A percentile compares a stretch with the other conserved stretches of the same genome.
These are phyloP conservation scores for Mortierella sp. DNA, from an alignment of 371 early-diverging fungal genomes.

Conservation along the genomic window DNA sequence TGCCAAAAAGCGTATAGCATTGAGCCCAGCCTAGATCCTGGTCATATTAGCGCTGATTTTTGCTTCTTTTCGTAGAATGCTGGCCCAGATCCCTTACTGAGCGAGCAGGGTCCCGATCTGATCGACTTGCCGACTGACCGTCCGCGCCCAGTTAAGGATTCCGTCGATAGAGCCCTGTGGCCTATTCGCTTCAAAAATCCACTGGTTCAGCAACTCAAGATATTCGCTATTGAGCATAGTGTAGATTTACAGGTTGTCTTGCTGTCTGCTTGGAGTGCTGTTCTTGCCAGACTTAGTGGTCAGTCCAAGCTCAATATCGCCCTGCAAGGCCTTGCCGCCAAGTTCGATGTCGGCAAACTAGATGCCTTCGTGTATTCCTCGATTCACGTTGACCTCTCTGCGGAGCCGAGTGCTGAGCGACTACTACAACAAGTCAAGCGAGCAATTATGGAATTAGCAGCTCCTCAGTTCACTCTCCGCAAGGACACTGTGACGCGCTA, in stretches of 20 bases:
- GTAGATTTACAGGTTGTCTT: background rate
- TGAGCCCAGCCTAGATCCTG: background rate
- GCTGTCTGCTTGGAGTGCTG: slow-evolving; percentile 7
- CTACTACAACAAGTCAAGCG: slow-evolving; percentile 1
- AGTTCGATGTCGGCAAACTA: no score
- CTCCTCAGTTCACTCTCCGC: background rate
- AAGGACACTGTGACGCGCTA: slow-evolving; percentile 1
- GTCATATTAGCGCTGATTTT: background rate
- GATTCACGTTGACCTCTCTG: background rate
- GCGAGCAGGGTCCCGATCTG: background rate
- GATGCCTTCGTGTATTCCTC: background rate
- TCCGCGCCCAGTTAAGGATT: background rate
- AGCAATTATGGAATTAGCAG: background rate
- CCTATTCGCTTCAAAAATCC: slow-evolving; percentile 3
- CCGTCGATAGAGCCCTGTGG: background rate
- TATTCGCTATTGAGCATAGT: background rate
- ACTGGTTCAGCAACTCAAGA: slow-evolving; percentile 4
- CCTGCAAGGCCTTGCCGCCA: background rate
- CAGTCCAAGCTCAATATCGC: slow-evolving; percentile 6
- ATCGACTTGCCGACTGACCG: slow-evolving; percentile 5
- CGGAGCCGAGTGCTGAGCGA: background rate
- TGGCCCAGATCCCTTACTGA: background rate
- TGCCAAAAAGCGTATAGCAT: background rate
- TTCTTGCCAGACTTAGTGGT: slow-evolving; percentile 4
- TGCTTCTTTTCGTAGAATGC: background rate